A percentile compares a stretch with the other conserved stretches of the same genome.
Evolutionary conservation across 495 filamentous ascomycete genomes (phyloP).

Genomic region (Acidiella bohemica): DNA sequence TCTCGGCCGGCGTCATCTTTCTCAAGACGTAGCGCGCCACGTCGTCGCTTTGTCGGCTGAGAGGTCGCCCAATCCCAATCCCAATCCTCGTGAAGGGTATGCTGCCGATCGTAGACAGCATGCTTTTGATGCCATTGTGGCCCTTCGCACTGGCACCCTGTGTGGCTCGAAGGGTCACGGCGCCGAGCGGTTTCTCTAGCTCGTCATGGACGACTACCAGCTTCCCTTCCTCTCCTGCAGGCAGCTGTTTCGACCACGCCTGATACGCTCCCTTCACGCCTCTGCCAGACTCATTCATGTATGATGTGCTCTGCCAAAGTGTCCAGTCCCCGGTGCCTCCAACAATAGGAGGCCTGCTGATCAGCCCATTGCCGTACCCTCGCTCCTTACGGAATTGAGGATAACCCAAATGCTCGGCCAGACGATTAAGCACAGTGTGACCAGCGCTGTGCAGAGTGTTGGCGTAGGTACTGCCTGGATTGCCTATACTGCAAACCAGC

Average conservation of each 20-base stretch:
- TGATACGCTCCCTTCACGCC: conserved; percentile 24
- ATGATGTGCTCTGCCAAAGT: conserved; percentile 51
- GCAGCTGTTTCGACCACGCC: conserved; percentile 10
- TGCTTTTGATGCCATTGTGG: conserved; percentile 69
- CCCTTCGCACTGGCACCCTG: conserved; percentile 47
- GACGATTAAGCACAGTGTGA: conserved; percentile 45
- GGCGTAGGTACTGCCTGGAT: conserved; percentile 45
- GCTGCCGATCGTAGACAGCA: conserved; percentile 36
- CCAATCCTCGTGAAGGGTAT: conserved; percentile 43
- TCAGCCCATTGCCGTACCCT: conserved; percentile 30
- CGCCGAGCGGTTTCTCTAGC: conserved; percentile 54
- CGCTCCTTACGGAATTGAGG: conserved; percentile 34
- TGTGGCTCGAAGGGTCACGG: conserved; percentile 44
- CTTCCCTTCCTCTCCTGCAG: conserved; percentile 12
- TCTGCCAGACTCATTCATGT: conserved; percentile 54
- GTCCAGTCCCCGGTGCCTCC: conserved; percentile 40
- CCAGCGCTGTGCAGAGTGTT: conserved; percentile 72
- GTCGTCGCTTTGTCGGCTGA: conserved; percentile 35
- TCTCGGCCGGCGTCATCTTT: conserved; percentile 42
- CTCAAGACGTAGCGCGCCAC: conserved; percentile 51
- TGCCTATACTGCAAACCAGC: conserved; percentile 63
- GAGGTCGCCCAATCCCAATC: conserved; percentile 60
- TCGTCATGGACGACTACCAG: conserved; percentile 77
- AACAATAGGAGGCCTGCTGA: conserved; percentile 19
- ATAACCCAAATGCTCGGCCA: conserved; percentile 29